Conservation (phyloP, 1,284 basidiomycete species). For the Microbotryum violaceum region DNA sequence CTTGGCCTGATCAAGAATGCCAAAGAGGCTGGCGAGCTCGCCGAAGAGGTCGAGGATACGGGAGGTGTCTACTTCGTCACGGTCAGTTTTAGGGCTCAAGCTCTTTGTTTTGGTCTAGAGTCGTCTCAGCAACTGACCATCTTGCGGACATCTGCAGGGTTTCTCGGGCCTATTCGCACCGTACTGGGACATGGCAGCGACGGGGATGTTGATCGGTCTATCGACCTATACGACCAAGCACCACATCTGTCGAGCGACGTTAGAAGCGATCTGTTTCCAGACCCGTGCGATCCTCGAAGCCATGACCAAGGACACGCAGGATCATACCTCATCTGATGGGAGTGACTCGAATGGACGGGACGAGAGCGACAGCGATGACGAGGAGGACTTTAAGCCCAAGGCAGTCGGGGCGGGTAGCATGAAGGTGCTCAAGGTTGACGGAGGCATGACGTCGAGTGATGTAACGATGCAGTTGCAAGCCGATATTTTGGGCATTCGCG, state of each 20-base stretch:
- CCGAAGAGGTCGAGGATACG: constrained; percentile 65
- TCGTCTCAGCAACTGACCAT: constrained; percentile 17
- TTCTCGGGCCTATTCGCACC: constrained; percentile 44
- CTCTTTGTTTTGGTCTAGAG: constrained; percentile 16
- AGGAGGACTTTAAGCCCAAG: constrained; percentile 1
- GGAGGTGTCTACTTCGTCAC: constrained; percentile 98
- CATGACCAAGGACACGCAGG: constrained; percentile 71
- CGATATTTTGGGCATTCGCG: constrained; percentile 83
- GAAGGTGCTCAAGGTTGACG: constrained; percentile 34
- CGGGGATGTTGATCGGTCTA: constrained; percentile 73
- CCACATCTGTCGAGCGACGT: constrained; percentile 70
- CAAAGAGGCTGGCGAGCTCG: constrained; percentile 75
- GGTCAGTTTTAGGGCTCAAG: constrained; percentile 71
- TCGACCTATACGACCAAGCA: constrained; percentile 87
- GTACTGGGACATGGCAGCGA: constrained; percentile 75
- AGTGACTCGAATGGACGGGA: not conserved
- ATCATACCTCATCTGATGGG: not conserved
- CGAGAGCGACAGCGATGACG: not conserved
- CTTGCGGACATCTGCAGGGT: constrained; percentile 36
- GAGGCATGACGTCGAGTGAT: constrained; percentile 46
- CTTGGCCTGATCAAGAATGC: constrained; percentile 75
- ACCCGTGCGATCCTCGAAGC: constrained; percentile 90
- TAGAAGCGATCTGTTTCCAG: constrained; percentile 74
- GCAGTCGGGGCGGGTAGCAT: constrained; percentile 9
- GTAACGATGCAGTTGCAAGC: constrained; percentile 86